These are phyloP conservation scores for Arabis hirsuta DNA, from an alignment of 345 rosid genomes.

Conservation along the genomic window DNA sequence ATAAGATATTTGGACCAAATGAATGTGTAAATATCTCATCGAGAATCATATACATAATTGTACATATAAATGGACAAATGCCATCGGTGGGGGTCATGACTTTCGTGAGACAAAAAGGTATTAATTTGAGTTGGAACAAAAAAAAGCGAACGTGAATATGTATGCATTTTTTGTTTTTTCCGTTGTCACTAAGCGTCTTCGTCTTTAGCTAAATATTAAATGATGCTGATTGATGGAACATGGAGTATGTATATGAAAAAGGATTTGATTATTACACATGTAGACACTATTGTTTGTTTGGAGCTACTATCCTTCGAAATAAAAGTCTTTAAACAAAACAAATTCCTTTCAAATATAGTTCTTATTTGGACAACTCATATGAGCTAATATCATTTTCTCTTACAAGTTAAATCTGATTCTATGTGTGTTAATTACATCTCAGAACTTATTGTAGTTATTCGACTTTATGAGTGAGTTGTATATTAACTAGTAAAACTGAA, in stretches of 20 bases:
- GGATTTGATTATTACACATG: slow-evolving; percentile 2
- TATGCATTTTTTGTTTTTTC: neutral
- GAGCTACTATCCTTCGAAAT: neutral
- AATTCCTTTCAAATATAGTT: slow-evolving; percentile 7
- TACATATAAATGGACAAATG: neutral
- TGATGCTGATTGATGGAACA: slow-evolving; percentile 30
- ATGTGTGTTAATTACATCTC: slow-evolving; percentile 6
- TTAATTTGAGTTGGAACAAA: slow-evolving; percentile 3
- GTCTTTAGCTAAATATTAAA: neutral
- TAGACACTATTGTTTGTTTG: slow-evolving; percentile 14
- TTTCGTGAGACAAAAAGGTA: neutral
- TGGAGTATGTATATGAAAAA: slow-evolving; percentile 23
- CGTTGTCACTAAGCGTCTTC: slow-evolving; percentile 9
- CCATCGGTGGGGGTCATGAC: neutral
- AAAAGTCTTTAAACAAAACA: neutral
- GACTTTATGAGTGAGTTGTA: neutral
- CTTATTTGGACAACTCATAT: slow-evolving; percentile 26
- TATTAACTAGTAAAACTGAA: slow-evolving; percentile 18
- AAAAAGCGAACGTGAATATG: slow-evolving; percentile 19
- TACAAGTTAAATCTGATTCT: neutral
- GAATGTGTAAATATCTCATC: neutral
- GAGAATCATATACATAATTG: neutral
- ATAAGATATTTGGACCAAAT: slow-evolving; percentile 8
- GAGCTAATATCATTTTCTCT: slow-evolving; percentile 12
- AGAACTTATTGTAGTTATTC: neutral